A percentile compares a stretch with the other conserved stretches of the same genome.
Conservation (phyloP, 768 basidiomycete genomes). For the Wakefieldia striispora region DNA sequence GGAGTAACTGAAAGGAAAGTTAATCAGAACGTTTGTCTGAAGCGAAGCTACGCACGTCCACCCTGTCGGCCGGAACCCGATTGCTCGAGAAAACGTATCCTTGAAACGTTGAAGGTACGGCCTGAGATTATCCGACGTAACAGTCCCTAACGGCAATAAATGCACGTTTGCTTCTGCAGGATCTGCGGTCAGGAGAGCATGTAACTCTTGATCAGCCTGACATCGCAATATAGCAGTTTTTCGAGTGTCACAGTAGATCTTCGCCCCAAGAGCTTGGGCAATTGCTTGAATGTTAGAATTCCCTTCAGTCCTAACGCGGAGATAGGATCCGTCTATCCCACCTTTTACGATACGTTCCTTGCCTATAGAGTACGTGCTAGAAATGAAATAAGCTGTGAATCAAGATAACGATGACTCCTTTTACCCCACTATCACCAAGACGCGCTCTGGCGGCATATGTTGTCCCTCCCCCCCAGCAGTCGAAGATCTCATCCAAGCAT, state of each 20-base stretch:
- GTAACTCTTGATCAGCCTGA: constrained; percentile 80
- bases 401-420: constrained; percentile 6
- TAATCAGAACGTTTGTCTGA: background rate
- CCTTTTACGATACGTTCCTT: constrained; percentile 98
- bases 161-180: constrained; percentile 81
- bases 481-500: constrained; percentile 46
- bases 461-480: constrained; percentile 28
- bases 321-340: constrained; percentile 24
- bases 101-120: constrained; percentile 74
- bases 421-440: constrained; percentile 73
- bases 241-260: constrained; percentile 85
- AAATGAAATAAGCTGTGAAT: constrained; percentile 1
- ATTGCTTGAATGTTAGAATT: constrained; percentile 53
- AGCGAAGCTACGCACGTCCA: constrained; percentile 71
- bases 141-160: constrained; percentile 72
- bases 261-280: constrained; percentile 74
- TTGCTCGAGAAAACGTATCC: constrained; percentile 62
- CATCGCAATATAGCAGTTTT: constrained; percentile 84
- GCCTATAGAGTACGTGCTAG: constrained; percentile 92
- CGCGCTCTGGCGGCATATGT: constrained; percentile 38
- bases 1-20: constrained; percentile 48
- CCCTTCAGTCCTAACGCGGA: background rate
- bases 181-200: constrained; percentile 71
- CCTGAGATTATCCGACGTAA: constrained; percentile 75
- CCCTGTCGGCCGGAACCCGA: constrained; percentile 92